Percentiles rank a stretch among this genome's conserved stretches.
phyloP scores from a whole-genome alignment of 139 green algal species.

The Marvania coccoides region DNA sequence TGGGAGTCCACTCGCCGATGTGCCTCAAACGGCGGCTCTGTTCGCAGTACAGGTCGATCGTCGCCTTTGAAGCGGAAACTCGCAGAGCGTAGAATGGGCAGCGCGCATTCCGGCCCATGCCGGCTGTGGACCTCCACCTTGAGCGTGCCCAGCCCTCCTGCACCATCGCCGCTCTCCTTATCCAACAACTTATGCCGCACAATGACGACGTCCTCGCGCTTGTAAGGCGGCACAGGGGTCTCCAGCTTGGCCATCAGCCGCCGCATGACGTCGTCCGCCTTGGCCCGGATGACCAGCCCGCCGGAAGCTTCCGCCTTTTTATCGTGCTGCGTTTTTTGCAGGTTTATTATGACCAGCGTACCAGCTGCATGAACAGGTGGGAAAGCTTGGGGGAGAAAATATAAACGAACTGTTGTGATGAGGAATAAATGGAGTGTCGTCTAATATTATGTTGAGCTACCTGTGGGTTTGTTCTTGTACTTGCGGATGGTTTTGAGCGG shows the following conservation, averaged over 20 bases:
- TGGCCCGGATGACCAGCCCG: conserved; percentile 28
- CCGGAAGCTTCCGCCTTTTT: conserved; percentile 42
- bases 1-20: background rate
- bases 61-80: background rate
- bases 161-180: background rate
- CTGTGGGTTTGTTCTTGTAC: conserved; percentile 7
- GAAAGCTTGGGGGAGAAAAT: too few species aligned
- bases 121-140: background rate
- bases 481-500: conserved; percentile 43
- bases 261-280: conserved; percentile 22
- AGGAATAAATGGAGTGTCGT: background rate
- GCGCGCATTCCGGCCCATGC: background rate
- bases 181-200: background rate
- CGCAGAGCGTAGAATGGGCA: background rate
- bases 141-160: background rate
- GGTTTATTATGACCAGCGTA: conserved; percentile 83
- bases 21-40: background rate
- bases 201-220: background rate
- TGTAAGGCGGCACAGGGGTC: background rate
- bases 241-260: conserved; percentile 7
- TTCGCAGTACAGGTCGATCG: background rate
- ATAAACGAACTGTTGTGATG: background rate
- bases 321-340: conserved; percentile 53
- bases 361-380: conserved; percentile 39
- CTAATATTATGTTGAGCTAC: background rate